Percentiles rank a stretch among this genome's conserved stretches.
phyloP scores from a whole-genome alignment of 768 basidiomycete genomes.

The Amanita molliuscula region DNA sequence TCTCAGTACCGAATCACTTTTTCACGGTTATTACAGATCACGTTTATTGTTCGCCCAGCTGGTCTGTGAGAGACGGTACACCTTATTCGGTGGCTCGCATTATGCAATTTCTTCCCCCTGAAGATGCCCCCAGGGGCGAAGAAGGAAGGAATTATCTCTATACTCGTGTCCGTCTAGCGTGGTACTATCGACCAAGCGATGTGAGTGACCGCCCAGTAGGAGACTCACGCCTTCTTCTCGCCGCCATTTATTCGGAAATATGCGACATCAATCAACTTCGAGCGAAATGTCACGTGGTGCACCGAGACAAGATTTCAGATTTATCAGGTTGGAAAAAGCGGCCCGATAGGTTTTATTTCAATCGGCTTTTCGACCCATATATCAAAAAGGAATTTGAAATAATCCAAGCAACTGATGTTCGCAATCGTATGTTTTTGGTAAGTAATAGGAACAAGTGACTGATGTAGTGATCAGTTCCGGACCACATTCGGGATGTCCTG shows the following conservation, averaged over 20 bases:
- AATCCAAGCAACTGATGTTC: constrained; percentile 74
- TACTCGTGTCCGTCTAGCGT: constrained; percentile 83
- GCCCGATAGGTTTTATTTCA: constrained; percentile 95
- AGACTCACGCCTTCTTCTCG: constrained; percentile 86
- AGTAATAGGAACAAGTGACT: constrained; percentile 11
- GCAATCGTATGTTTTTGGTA: constrained; percentile 61
- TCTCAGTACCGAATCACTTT: constrained; percentile 18
- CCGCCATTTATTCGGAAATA: constrained; percentile 93
- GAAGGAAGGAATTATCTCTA: constrained; percentile 59
- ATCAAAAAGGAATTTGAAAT: constrained; percentile 98
- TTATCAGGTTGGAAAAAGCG: constrained; percentile 89
- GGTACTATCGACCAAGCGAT: constrained; percentile 96
- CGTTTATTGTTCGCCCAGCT: constrained; percentile 92
- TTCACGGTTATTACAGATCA: constrained; percentile 56
- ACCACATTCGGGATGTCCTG: constrained; percentile 68
- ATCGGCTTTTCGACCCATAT: constrained; percentile 91
- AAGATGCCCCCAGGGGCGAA: constrained; percentile 55
- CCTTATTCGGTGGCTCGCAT: constrained; percentile 94
- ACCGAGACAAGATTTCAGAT: constrained; percentile 93
- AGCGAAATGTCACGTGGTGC: constrained; percentile 87
- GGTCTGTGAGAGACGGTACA: constrained; percentile 86
- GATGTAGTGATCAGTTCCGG: constrained; percentile 50
- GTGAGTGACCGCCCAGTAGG: constrained; percentile 85
- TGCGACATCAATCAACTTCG: constrained; percentile 92
- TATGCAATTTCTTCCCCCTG: constrained; percentile 89